Evolutionary conservation across 1,284 basidiomycete species (phyloP).

Genomic region (Golubevia sp.): DNA sequence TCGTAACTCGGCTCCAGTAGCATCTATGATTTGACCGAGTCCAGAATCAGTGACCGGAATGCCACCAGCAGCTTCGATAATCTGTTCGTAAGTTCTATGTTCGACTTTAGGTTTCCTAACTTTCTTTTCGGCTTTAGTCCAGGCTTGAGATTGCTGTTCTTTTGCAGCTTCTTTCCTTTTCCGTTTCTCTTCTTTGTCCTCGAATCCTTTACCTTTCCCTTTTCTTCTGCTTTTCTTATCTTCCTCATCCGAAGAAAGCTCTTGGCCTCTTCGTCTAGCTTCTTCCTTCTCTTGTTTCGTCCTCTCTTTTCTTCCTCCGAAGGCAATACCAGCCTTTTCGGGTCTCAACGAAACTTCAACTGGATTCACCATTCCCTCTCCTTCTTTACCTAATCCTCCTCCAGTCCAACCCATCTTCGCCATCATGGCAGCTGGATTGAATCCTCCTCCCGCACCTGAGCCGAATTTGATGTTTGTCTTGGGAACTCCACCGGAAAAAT

Average conservation of each 20-base stretch:
- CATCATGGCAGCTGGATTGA: constrained; percentile 51
- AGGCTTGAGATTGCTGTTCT: constrained; percentile 12
- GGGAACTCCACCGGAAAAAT: constrained; percentile 1
- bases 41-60: constrained; percentile 3
- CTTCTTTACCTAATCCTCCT: constrained; percentile 51
- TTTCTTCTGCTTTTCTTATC: constrained; percentile 4
- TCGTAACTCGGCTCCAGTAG: constrained; percentile 28
- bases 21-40: constrained; percentile 46
- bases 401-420: constrained; percentile 58
- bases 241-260: constrained; percentile 27
- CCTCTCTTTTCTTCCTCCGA: constrained; percentile 56
- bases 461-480: constrained; percentile 29
- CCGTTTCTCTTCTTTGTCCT: not conserved
- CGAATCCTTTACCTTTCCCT: not conserved
- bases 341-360: constrained; percentile 57
- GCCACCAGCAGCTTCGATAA: constrained; percentile 39
- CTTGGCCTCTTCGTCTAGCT: constrained; percentile 30
- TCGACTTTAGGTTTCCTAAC: constrained; percentile 40
- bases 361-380: constrained; percentile 52
- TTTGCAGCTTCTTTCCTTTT: constrained; percentile 6
- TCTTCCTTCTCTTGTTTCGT: constrained; percentile 44
- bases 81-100: constrained; percentile 58
- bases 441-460: constrained; percentile 18
- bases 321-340: constrained; percentile 53
- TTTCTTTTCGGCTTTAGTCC: constrained; percentile 35